phyloP scores from a whole-genome alignment of 805 yeast genomes.

The Saturnispora hagleri region DNA sequence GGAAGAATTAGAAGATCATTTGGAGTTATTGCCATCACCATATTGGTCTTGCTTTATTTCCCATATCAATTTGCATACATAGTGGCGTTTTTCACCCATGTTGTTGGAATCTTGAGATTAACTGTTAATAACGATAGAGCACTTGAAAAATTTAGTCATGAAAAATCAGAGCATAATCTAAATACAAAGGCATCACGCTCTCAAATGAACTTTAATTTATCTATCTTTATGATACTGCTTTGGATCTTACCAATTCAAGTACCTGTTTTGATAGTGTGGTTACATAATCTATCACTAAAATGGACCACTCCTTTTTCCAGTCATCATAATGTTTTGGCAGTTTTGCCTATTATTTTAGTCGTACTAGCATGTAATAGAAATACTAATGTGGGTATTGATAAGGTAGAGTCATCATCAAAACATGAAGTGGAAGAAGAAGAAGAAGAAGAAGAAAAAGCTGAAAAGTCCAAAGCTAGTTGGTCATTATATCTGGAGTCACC shows the following conservation, averaged over 20 bases:
- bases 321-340: conserved; percentile 74
- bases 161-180: background rate
- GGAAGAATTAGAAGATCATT: conserved; percentile 9
- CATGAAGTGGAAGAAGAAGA: conserved; percentile 17
- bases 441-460: conserved; percentile 33
- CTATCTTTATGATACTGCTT: conserved; percentile 56
- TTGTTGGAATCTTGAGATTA: conserved; percentile 36
- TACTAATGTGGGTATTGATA: conserved; percentile 20
- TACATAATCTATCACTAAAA: conserved; percentile 64
- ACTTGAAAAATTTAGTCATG: background rate
- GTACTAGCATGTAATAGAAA: conserved; percentile 37
- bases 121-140: conserved; percentile 12
- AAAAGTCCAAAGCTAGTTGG: conserved; percentile 47
- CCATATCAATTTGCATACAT: conserved; percentile 78
- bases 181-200: conserved; percentile 18
- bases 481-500: conserved; percentile 60
- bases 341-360: conserved; percentile 60
- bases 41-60: conserved; percentile 35
- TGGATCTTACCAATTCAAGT: conserved; percentile 74
- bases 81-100: conserved; percentile 51
- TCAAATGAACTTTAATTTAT: conserved; percentile 48
- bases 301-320: conserved; percentile 84
- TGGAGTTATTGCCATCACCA: conserved; percentile 10
- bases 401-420: background rate
- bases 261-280: conserved; percentile 72